Evolutionary conservation across 345 rosid species (phyloP).

Genomic region (Trapa bicornis): DNA sequence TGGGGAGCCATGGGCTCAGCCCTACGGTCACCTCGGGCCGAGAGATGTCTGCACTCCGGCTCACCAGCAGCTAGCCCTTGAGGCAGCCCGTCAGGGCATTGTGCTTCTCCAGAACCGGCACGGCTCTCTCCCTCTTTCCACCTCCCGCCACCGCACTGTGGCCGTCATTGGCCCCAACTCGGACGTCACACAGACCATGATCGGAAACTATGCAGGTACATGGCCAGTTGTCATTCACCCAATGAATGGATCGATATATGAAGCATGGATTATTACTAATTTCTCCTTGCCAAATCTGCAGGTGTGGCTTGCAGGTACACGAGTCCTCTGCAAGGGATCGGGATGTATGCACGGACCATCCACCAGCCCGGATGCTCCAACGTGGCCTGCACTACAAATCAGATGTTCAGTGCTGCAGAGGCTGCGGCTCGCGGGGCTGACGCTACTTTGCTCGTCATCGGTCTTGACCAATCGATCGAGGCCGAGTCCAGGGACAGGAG

Average conservation of each 20-base stretch:
- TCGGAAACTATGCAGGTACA: conserved; percentile 85
- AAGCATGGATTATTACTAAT: background rate
- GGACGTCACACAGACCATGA: conserved; percentile 82
- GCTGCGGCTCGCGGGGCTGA: conserved; percentile 54
- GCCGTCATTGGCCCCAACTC: conserved; percentile 96
- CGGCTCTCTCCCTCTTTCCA: conserved; percentile 47
- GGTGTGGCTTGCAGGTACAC: conserved; percentile 70
- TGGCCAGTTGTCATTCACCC: too few relatives aligned
- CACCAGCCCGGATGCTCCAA: conserved; percentile 53
- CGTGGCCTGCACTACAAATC: conserved; percentile 38
- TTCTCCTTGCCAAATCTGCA: conserved; percentile 5
- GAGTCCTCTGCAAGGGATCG: conserved; percentile 60
- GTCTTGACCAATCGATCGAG: conserved; percentile 80
- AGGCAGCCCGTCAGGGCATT: conserved; percentile 83
- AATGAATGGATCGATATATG: background rate
- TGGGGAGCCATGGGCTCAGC: conserved; percentile 59
- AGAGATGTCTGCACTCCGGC: conserved; percentile 62
- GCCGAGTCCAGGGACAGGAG: conserved; percentile 60
- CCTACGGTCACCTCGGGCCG: conserved; percentile 65
- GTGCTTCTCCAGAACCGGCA: conserved; percentile 56
- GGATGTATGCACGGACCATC: conserved; percentile 42
- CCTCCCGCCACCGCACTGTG: conserved; percentile 34
- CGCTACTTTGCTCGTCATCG: conserved; percentile 75
- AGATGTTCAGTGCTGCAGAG: conserved; percentile 38
- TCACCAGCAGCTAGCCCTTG: conserved; percentile 58